These are phyloP conservation scores for Notholithocarpus densiflorus DNA, from an alignment of 306 rosid species.

Conservation along the genomic window DNA sequence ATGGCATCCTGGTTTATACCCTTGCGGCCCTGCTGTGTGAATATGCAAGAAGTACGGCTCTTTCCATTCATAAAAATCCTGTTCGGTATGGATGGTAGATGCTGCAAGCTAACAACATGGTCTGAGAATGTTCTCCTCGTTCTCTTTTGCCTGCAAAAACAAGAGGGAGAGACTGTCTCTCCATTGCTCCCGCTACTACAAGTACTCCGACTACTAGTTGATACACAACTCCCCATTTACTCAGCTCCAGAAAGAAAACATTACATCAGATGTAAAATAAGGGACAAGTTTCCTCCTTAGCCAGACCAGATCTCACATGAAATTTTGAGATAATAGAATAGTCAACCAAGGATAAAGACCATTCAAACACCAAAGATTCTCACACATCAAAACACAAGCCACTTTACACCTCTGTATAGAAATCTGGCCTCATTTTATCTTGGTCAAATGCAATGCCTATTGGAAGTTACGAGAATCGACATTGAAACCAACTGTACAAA, in stretches of 20 bases:
- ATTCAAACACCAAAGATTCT: conserved; percentile 35
- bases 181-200: conserved; percentile 82
- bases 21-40: conserved; percentile 91
- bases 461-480: conserved; percentile 15
- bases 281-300: conserved; percentile 28
- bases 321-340: conserved; percentile 35
- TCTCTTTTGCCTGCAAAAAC: conserved; percentile 57
- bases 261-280: conserved; percentile 41
- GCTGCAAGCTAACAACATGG: conserved; percentile 54
- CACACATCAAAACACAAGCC: conserved; percentile 34
- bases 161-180: conserved; percentile 48
- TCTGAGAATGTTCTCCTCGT: conserved; percentile 74
- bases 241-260: conserved; percentile 52
- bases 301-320: conserved; percentile 50
- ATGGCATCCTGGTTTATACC: conserved; percentile 98
- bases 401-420: conserved; percentile 37
- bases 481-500: conserved; percentile 50
- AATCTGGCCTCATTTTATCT: conserved; percentile 26
- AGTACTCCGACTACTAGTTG: conserved; percentile 76
- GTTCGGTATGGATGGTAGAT: conserved; percentile 67
- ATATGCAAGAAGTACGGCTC: conserved; percentile 74
- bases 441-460: conserved; percentile 44
- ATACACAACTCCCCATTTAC: conserved; percentile 86
- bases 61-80: conserved; percentile 78
- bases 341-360: conserved; percentile 39